Evolutionary conservation across 2,329 filamentous ascomycete genomes (phyloP), one percentile per base, ranked within the genome.

Genomic region (Ophiocordyceps unilateralis): DNA sequence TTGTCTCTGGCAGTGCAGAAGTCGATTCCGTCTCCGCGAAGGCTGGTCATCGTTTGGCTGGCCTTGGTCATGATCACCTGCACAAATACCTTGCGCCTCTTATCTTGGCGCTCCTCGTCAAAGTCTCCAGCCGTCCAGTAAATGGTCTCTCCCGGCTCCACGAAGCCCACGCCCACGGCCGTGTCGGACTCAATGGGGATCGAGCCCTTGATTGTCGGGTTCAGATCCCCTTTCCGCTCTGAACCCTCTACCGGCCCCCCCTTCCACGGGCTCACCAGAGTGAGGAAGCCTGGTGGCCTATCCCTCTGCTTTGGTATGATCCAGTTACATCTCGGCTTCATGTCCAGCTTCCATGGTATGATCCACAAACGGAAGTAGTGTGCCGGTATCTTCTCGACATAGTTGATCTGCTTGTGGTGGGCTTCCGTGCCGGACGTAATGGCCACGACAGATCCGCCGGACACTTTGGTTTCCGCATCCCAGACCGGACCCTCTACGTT

Each of bases 141-240:
- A 46, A 89, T 88, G 37, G 62, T 70, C 54, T 68, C 68, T 23
- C 71, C 69, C 0, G 82, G 77, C 8, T 67, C 70, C 44, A 93
- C 73, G 44, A 93, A 76, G 7, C 78, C 79, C 0, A 85, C 85
- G 30, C 74, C 77, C 83, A 93, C 91, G 46, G 81, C 77, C 41
- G 93, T 72, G 62, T 93, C 85, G 11, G 85, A 81, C 56, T 93
- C 82, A 44, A 93, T 80, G 8, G 84, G 83, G 48, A 93, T 93
- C 0, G 80, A 81, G n/a, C 66, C 71, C 1, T 70, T 63, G 19
- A 83, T 64, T 2, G 62, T 62, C 0, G 83, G 77, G 47, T 76
- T 69, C 1, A 75, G 79, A 7, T 67, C 72, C 48, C 69, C 69
- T 55, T 89, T 82, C 51, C 81, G 70, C 40, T 73, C 70, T 0